Base-by-base conservation (phyloP, 2,329 filamentous ascomycete genomes). In the Davidsoniella eucalypti region DNA sequence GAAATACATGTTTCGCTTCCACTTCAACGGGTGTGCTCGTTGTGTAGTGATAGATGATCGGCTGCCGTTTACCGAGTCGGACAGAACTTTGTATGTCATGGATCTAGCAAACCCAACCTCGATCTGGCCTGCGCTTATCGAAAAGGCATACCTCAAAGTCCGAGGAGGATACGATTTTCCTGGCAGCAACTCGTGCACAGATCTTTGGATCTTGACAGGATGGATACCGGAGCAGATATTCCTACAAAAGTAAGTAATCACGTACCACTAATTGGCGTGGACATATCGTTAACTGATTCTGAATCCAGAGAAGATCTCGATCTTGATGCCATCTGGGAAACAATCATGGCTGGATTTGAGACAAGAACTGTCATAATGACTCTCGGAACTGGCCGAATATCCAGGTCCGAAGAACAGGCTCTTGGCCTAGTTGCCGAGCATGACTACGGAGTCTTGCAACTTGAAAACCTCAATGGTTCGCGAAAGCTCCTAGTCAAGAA, bases 191-290 rank as follows among this genome's bases (percentile, higher is more conserved):
- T 96, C 90, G 1, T 88, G 87, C 9, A 96, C 90, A 2, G 92
- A 98, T 64, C 67, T 98, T 3, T 94, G 86, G 78, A 82, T 93
- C 1, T 66, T 98, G 50, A 94, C 84, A 0, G 90, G 92, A 26
- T 98, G 92, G 92, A 87, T 98, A 46, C 92, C 92, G 0, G 88
- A 98, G 64, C 92, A 98, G 62, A 69, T 96, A 1, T 94, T 94
- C 58, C 69, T 96, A 1, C 87, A 94, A 59, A 80, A 73, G 76
- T 78, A 64, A 56, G 63, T 56, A 23, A 36, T 7, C 5, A 21
- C 21, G 7, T 26, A 14, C 17, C 10, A 14, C 5, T n/a, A 16
- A 3, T 1, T 6, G 33, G 16, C 5, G 37, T 4, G 17, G 5
- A 9, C 1, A 44, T 26, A n/a, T n/a, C 8, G 18, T 17, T 29